Conservation (phyloP, 768 basidiomycete genomes). For the Lanmaoa pseudosensibilis region DNA sequence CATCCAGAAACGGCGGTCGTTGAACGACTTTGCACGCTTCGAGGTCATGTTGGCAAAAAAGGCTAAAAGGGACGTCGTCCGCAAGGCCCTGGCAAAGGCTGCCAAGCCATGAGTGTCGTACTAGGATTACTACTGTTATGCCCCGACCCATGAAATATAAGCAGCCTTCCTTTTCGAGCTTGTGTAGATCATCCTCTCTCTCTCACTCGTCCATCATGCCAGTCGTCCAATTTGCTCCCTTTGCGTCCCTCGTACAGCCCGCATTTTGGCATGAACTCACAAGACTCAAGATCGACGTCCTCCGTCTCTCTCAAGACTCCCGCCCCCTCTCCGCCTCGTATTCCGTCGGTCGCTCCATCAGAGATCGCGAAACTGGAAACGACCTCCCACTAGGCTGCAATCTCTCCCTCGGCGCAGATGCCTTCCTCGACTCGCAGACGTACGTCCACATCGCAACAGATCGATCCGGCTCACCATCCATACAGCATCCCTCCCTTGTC, state of each 20-base stretch:
- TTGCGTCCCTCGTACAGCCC: constrained; percentile 85
- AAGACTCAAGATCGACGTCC: constrained; percentile 84
- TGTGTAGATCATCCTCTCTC: not conserved
- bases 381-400: constrained; percentile 73
- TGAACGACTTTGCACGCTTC: constrained; percentile 94
- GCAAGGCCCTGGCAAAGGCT: constrained; percentile 65
- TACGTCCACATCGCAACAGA: constrained; percentile 30
- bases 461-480: constrained; percentile 6
- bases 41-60: constrained; percentile 87
- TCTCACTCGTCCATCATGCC: constrained; percentile 40
- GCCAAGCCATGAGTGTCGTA: constrained; percentile 18
- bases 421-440: constrained; percentile 54
- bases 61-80: constrained; percentile 73
- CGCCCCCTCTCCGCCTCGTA: constrained; percentile 68
- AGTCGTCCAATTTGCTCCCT: constrained; percentile 86
- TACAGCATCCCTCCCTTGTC: constrained; percentile 49
- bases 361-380: constrained; percentile 74
- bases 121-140: no score
- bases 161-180: constrained; percentile 15
- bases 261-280: constrained; percentile 93
- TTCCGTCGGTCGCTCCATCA: constrained; percentile 65
- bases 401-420: constrained; percentile 62
- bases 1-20: constrained; percentile 64
- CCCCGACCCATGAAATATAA: constrained; percentile 16
- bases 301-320: constrained; percentile 75